Evolutionary conservation across 1,284 basidiomycete species (phyloP).

Genomic region (Trichosporon sp.): DNA sequence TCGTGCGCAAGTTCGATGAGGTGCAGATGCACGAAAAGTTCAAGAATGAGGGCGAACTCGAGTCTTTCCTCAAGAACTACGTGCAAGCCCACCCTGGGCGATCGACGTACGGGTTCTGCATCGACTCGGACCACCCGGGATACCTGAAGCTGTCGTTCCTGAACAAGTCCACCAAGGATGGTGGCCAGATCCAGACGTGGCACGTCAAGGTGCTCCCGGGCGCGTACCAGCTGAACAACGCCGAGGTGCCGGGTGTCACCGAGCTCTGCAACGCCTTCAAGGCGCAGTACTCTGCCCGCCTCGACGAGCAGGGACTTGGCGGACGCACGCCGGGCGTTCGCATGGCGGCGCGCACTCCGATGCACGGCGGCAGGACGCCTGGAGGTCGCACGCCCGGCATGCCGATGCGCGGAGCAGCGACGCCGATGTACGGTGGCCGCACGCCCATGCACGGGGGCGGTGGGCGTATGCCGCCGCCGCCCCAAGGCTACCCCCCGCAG

Average conservation of each 20-base stretch:
- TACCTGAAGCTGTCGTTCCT: constrained; percentile 93
- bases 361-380: constrained; percentile 68
- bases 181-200: constrained; percentile 69
- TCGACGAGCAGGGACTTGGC: constrained; percentile 51
- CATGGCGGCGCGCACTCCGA: constrained; percentile 47
- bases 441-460: constrained; percentile 4
- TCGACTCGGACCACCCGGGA: constrained; percentile 84
- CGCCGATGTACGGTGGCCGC: constrained; percentile 17
- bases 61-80: constrained; percentile 82
- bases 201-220: constrained; percentile 84
- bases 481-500: neutral
- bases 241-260: constrained; percentile 78
- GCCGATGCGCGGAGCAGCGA: constrained; percentile 24
- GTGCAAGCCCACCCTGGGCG: constrained; percentile 88
- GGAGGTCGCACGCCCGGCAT: constrained; percentile 62
- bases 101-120: constrained; percentile 92
- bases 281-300: constrained; percentile 58
- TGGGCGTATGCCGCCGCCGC: neutral
- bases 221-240: constrained; percentile 82
- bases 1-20: constrained; percentile 89
- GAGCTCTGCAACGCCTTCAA: constrained; percentile 96
- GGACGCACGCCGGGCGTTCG: constrained; percentile 68
- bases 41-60: constrained; percentile 83
- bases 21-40: constrained; percentile 95
- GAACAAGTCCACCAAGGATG: constrained; percentile 68